Percentiles rank a stretch among this genome's conserved stretches.
Evolutionary conservation across 345 rosid species (phyloP).

Genomic region (Salix exigua): DNA sequence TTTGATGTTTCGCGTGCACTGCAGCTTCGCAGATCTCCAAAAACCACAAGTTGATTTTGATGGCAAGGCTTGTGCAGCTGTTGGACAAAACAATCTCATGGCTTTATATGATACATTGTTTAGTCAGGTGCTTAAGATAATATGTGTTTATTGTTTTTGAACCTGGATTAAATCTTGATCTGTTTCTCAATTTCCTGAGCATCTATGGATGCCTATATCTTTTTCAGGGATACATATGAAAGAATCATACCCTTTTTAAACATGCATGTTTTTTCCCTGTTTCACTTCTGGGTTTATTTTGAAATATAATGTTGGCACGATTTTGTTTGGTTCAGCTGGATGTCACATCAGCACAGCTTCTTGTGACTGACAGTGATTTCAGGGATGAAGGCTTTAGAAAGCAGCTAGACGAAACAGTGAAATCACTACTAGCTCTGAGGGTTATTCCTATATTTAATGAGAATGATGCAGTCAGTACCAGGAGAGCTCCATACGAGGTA

Average conservation of each 20-base stretch:
- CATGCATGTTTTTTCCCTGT: background rate
- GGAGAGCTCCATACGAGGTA: slow-evolving; percentile 99
- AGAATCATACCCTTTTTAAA: background rate
- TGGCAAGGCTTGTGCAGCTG: slow-evolving; percentile 99
- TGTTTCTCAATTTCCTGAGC: background rate
- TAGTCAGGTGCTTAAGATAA: slow-evolving; percentile 40
- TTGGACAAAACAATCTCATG: slow-evolving; percentile 97
- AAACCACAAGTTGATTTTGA: slow-evolving; percentile 84
- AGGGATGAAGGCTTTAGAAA: slow-evolving; percentile 72
- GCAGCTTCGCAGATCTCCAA: slow-evolving; percentile 94
- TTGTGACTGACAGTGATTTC: slow-evolving; percentile 88
- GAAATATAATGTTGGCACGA: slow-evolving; percentile 4
- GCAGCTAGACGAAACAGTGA: slow-evolving; percentile 77
- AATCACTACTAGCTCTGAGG: slow-evolving; percentile 56
- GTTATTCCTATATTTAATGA: slow-evolving; percentile 94
- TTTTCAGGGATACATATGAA: background rate
- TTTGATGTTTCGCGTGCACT: background rate
- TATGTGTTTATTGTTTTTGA: background rate
- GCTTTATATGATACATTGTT: slow-evolving; percentile 90
- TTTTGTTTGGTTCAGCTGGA: slow-evolving; percentile 62
- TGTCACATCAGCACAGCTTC: slow-evolving; percentile 89
- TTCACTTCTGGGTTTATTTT: background rate
- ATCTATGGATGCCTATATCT: background rate
- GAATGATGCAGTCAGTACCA: slow-evolving; percentile 95
- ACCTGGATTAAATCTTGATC: background rate